phyloP scores from a whole-genome alignment of 768 basidiomycete species.

The Hericium erinaceus region DNA sequence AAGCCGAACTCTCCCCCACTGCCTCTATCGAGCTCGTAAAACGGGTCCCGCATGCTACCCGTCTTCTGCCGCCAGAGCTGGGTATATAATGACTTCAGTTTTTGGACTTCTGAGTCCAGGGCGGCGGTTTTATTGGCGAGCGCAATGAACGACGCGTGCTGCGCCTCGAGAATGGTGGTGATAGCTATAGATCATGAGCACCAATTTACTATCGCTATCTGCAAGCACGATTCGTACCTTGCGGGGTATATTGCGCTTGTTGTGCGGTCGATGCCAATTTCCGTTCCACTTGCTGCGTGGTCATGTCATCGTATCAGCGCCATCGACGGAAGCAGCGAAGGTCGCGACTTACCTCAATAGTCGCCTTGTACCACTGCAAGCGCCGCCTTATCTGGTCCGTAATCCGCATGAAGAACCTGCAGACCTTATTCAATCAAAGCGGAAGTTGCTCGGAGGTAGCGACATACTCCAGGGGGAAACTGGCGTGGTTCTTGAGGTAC shows the following conservation, averaged over 20 bases:
- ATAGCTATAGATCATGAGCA: slow-evolving; percentile 38
- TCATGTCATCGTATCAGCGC: neutral
- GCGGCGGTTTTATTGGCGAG: slow-evolving; percentile 71
- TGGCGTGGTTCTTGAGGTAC: slow-evolving; percentile 68
- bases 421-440: neutral
- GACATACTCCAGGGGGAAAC: slow-evolving; percentile 74
- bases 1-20: slow-evolving; percentile 36
- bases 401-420: slow-evolving; percentile 64
- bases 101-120: slow-evolving; percentile 65
- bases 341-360: slow-evolving; percentile 52
- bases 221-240: slow-evolving; percentile 35
- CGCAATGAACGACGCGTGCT: slow-evolving; percentile 68
- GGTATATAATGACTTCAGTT: slow-evolving; percentile 65
- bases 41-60: slow-evolving; percentile 78
- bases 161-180: slow-evolving; percentile 67
- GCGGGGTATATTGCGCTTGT: slow-evolving; percentile 62
- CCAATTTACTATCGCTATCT: neutral
- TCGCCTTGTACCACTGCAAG: slow-evolving; percentile 69
- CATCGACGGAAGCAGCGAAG: neutral
- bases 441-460: neutral
- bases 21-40: slow-evolving; percentile 41
- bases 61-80: slow-evolving; percentile 74
- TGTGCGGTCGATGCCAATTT: slow-evolving; percentile 61
- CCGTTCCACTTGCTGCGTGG: slow-evolving; percentile 67
- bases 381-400: slow-evolving; percentile 65